Base-by-base conservation (phyloP, 2,329 filamentous ascomycete species). In the Diaporthe batatas region DNA sequence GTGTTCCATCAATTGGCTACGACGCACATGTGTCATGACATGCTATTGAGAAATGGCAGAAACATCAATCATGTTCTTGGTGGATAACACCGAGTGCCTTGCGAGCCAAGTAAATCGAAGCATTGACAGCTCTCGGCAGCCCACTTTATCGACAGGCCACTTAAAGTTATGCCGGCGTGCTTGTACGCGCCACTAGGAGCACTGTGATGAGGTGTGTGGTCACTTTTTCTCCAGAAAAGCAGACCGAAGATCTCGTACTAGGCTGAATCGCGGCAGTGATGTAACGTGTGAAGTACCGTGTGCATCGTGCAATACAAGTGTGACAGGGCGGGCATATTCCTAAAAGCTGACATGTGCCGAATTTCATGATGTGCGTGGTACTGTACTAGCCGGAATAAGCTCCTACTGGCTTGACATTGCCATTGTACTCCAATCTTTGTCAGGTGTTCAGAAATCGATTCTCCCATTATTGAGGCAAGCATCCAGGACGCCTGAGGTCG, bases 301-400 rank as follows among this genome's bases (percentile, higher is more conserved):
- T 36, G 62, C n/a, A 65, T 36, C 21, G 25, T 65, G 59, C 21
- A 47, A 65, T 65, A 25, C n/a, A 25, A 47, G 62, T 65, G 42
- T 25, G 62, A 65, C 59, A 36, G 29, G 36, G 36, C 44, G 25
- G 29, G 21, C 59, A 34, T 49, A 44, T 23, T 23, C 18, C 42
- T 34, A 16, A 11, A 11, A 47, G 39, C 39, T 47, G 5, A 47
- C 18, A 47, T 47, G 18, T 42, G 10, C 16, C 25, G 39, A 18
- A 44, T 6, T 29, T 62, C 14, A 23, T 42, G 25, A 4, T n/a
- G 23, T 21, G 36, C 6, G n/a, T 59, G 16, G 55, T 25, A 42
- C 34, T 25, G 55, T n/a, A 42, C 42, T 25, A 59, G n/a, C 4
- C 16, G 55, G n/a, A 29, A 29, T 47, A 25, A 12, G 11, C 4